phyloP scores from a whole-genome alignment of 1,139 yeast species.

The Blastobotrys proliferans region DNA sequence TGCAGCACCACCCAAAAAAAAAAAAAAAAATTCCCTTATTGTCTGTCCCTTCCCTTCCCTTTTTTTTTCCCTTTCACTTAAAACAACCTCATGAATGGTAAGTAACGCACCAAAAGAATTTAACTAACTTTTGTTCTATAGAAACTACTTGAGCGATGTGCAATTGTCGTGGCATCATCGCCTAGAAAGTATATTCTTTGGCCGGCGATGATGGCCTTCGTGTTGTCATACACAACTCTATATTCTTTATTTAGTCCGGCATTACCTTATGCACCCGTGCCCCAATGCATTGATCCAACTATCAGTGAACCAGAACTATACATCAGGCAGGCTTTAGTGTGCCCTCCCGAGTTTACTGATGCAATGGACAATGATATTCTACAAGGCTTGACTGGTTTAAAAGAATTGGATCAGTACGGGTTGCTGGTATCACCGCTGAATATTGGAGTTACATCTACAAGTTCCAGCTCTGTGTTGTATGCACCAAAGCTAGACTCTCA shows the following conservation, averaged over 20 bases:
- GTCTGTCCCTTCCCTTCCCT: no score
- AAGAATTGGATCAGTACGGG: slow-evolving; percentile 6
- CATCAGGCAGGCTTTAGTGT: slow-evolving; percentile 36
- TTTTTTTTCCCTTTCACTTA: no score
- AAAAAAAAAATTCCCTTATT: no score
- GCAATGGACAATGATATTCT: slow-evolving; percentile 21
- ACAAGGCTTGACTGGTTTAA: slow-evolving; percentile 13
- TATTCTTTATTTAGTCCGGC: slow-evolving; percentile 32
- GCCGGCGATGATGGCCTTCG: slow-evolving; percentile 48
- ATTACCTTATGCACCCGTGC: slow-evolving; percentile 16
- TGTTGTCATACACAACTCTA: slow-evolving; percentile 50
- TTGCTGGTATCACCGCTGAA: slow-evolving; percentile 12
- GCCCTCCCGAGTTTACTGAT: slow-evolving; percentile 26
- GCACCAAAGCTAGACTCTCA: slow-evolving; percentile 12
- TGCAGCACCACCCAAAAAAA: no score
- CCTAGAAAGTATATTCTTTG: slow-evolving; percentile 46
- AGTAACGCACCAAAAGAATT: no score
- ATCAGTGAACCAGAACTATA: slow-evolving; percentile 21
- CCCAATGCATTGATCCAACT: slow-evolving; percentile 6
- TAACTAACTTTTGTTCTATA: neutral
- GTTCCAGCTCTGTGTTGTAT: slow-evolving; percentile 9
- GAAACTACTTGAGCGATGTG: slow-evolving; percentile 23
- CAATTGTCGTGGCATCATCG: slow-evolving; percentile 34
- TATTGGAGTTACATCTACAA: slow-evolving; percentile 11
- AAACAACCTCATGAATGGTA: no score